phyloP scores from a whole-genome alignment of 1,284 basidiomycete genomes.

The Apiotrichum montevideense region DNA sequence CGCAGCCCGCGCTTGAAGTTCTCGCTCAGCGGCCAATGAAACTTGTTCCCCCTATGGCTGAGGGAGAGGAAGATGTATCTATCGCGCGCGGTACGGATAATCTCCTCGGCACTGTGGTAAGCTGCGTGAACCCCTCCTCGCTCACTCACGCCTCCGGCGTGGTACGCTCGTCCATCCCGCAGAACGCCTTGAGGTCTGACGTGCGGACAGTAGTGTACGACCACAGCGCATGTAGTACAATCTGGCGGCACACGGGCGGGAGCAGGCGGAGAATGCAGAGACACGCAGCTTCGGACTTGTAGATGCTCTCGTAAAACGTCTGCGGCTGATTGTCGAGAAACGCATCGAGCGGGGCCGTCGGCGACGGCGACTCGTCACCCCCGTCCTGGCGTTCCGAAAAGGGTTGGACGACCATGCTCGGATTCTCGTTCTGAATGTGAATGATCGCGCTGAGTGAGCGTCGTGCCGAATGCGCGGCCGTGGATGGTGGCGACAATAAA shows the following conservation, averaged over 20 bases:
- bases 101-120: constrained; percentile 58
- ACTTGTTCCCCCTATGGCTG: constrained; percentile 48
- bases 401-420: constrained; percentile 38
- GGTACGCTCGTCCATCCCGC: constrained; percentile 52
- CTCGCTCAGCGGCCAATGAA: constrained; percentile 57
- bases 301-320: constrained; percentile 73
- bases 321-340: constrained; percentile 85
- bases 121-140: background rate
- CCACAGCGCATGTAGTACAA: constrained; percentile 90
- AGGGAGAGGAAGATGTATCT: constrained; percentile 64
- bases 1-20: constrained; percentile 74
- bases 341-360: constrained; percentile 48
- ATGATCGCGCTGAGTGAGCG: background rate
- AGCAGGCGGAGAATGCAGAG: constrained; percentile 87
- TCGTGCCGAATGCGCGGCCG: no score
- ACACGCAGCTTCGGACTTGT: constrained; percentile 84
- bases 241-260: constrained; percentile 76
- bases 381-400: constrained; percentile 26
- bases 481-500: no score
- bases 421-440: background rate
- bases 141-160: constrained; percentile 23
- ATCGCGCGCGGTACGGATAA: constrained; percentile 60
- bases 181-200: constrained; percentile 74
- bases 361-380: constrained; percentile 13
- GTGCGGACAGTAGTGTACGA: constrained; percentile 67